Evolutionary conservation across 805 yeast genomes (phyloP).

Genomic region (Yarrowia porcina): DNA sequence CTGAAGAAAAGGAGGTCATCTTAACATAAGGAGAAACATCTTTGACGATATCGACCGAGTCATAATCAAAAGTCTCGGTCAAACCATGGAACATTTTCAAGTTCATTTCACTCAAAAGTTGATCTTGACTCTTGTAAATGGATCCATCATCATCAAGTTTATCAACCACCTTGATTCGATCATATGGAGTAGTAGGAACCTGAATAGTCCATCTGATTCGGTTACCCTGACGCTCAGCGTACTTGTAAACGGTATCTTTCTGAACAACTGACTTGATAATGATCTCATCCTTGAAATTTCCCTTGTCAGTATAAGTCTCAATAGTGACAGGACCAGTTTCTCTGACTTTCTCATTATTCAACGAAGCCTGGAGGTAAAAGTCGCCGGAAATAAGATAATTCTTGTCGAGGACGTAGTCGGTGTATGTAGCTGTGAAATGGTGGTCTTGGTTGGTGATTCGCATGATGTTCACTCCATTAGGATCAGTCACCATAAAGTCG

Average conservation of each 20-base stretch:
- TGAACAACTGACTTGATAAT: not conserved
- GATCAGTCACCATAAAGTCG: constrained; percentile 8
- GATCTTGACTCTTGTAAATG: not conserved
- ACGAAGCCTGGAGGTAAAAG: not conserved
- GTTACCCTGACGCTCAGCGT: not conserved
- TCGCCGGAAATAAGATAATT: not conserved
- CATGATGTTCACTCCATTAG: not conserved
- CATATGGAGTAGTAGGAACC: constrained; percentile 6
- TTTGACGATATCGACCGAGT: not conserved
- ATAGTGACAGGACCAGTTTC: not conserved
- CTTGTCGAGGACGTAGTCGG: constrained; percentile 20
- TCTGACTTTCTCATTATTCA: not conserved
- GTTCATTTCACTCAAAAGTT: too few relatives aligned
- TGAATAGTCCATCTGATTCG: not conserved
- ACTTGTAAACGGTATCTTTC: not conserved
- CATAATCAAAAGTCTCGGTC: not conserved
- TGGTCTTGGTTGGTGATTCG: constrained; percentile 15
- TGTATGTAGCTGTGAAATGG: constrained; percentile 18
- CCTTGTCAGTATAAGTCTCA: not conserved
- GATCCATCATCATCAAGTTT: not conserved
- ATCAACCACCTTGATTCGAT: not conserved
- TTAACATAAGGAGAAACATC: not conserved
- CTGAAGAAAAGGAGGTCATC: not conserved
- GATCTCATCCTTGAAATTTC: not conserved
- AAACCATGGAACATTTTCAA: too few relatives aligned